Conservation (phyloP, 345 rosid genomes). For the Dipteronia dyeriana region DNA sequence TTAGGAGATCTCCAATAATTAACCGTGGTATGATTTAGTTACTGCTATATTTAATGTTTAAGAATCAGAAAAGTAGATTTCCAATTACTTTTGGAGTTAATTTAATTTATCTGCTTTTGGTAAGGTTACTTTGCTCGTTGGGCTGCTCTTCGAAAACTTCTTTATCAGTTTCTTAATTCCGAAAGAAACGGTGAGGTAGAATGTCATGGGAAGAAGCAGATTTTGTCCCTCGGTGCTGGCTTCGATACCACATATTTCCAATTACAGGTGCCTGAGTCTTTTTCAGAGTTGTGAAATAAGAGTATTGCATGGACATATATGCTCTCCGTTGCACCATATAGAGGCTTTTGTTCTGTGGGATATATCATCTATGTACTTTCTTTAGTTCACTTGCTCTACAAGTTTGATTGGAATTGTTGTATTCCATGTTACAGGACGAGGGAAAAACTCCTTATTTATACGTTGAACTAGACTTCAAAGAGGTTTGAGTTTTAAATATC, state of each 20-base stretch:
- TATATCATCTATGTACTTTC: background rate
- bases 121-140: conserved; percentile 92
- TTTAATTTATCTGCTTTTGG: background rate
- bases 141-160: conserved; percentile 90
- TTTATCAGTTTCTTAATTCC: conserved; percentile 74
- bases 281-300: conserved; percentile 11
- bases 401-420: background rate
- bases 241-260: conserved; percentile 92
- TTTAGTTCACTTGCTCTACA: background rate
- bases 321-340: background rate
- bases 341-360: background rate
- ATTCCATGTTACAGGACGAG: conserved; percentile 62
- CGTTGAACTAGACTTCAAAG: conserved; percentile 94
- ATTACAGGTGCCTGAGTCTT: conserved; percentile 55
- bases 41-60: background rate
- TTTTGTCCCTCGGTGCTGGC: conserved; percentile 94
- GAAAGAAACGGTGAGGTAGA: conserved; percentile 29
- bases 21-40: conserved; percentile 70
- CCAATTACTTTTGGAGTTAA: background rate
- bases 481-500: conserved; percentile 51
- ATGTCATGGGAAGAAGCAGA: conserved; percentile 60
- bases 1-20: conserved; percentile 90
- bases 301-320: background rate
- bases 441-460: conserved; percentile 75
- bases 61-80: background rate